Conservation (phyloP, 2,329 filamentous ascomycete genomes). For the Venturia effusa region DNA sequence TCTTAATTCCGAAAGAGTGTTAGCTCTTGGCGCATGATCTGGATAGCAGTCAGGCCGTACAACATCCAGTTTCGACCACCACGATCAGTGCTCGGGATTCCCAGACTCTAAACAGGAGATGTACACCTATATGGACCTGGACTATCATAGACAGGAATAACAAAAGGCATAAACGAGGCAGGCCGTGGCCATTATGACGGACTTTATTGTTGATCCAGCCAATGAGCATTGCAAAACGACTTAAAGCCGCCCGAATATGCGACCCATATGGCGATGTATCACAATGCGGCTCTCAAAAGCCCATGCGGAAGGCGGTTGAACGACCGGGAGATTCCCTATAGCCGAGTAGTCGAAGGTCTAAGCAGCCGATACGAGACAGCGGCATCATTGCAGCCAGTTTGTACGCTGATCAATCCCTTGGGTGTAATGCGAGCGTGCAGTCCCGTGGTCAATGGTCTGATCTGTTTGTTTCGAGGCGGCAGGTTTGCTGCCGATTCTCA, state of each 20-base stretch:
- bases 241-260: neutral
- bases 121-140: neutral
- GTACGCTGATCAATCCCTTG: neutral
- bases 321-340: neutral
- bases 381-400: neutral
- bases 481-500: neutral
- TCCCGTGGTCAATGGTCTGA: neutral
- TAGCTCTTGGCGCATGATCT: neutral
- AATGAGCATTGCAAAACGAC: neutral
- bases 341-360: neutral
- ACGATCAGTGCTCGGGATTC: neutral
- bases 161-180: neutral
- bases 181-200: neutral
- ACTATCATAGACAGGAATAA: neutral
- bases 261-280: neutral
- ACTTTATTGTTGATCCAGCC: neutral
- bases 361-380: neutral
- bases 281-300: neutral
- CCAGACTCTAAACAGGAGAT: neutral
- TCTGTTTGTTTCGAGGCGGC: too few relatives aligned
- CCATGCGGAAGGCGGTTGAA: neutral
- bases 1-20: neutral
- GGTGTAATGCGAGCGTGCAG: neutral
- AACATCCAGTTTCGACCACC: slow-evolving; percentile 1
- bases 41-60: neutral